Evolutionary conservation across 1,284 basidiomycete species (phyloP).

Genomic region (Puccinia triticina): DNA sequence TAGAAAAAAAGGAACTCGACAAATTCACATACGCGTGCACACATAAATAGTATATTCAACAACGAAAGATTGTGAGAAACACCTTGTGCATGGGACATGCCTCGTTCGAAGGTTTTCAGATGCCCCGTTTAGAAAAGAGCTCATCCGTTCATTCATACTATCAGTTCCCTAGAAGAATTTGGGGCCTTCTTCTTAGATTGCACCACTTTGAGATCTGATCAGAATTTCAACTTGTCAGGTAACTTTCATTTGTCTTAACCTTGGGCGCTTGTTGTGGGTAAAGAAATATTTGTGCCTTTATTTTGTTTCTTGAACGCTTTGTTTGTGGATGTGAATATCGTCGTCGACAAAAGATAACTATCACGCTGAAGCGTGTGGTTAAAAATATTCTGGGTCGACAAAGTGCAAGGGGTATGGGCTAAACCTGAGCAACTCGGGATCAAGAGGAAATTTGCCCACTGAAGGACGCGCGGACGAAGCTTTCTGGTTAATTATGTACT

Average conservation of each 20-base stretch:
- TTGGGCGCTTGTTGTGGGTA: neutral
- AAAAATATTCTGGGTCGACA: neutral
- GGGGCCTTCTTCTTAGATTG: neutral
- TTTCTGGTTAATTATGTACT: conserved; percentile 1
- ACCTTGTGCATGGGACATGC: too few relatives aligned
- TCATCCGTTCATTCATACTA: neutral
- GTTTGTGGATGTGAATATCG: neutral
- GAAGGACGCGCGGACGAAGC: neutral
- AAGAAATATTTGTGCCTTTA: too few relatives aligned
- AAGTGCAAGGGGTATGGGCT: neutral
- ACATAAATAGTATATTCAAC: too few relatives aligned
- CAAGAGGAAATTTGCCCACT: neutral
- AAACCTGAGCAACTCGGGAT: neutral
- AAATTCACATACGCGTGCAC: too few relatives aligned
- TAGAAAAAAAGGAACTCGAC: too few relatives aligned
- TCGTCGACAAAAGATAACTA: neutral
- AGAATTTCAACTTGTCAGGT: too few relatives aligned
- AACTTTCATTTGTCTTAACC: too few relatives aligned
- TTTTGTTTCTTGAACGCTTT: neutral
- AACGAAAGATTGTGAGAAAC: too few relatives aligned
- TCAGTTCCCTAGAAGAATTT: neutral
- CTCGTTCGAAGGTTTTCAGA: too few relatives aligned
- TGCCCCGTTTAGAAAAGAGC: too few relatives aligned
- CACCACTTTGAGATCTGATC: neutral
- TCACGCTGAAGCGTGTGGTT: neutral